Conservation (phyloP, 2,329 filamentous ascomycete genomes). For the Diaporthe batatas region DNA sequence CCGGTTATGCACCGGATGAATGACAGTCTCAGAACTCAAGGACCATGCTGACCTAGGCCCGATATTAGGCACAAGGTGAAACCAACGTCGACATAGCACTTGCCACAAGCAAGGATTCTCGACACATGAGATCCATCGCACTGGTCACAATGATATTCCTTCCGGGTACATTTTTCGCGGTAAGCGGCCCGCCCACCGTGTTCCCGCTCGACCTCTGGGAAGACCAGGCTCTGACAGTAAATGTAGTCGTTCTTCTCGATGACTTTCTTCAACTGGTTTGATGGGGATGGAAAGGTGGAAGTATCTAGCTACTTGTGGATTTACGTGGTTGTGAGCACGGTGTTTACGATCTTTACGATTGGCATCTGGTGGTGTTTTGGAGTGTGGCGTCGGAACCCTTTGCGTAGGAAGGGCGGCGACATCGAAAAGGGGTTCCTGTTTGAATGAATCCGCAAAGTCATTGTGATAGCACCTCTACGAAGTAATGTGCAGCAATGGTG, state of each 20-base stretch:
- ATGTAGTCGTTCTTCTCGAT: slow-evolving; percentile 46
- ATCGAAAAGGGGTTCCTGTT: no score
- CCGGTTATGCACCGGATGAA: no score
- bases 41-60: neutral
- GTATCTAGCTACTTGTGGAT: slow-evolving; percentile 46
- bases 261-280: slow-evolving; percentile 47
- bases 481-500: no score
- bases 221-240: neutral
- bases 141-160: slow-evolving; percentile 51
- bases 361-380: slow-evolving; percentile 33
- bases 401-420: no score
- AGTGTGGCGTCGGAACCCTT: no score
- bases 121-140: slow-evolving; percentile 49
- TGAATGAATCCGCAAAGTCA: no score
- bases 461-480: no score
- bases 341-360: slow-evolving; percentile 25
- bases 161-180: slow-evolving; percentile 50
- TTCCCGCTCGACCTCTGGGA: neutral
- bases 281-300: neutral
- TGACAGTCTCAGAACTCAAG: no score
- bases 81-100: slow-evolving; percentile 50
- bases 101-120: slow-evolving; percentile 47
- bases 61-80: slow-evolving; percentile 46
- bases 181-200: slow-evolving; percentile 31
- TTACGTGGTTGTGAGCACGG: slow-evolving; percentile 36